A percentile compares a stretch with the other conserved stretches of the same genome.
These are phyloP conservation scores for Puccinia polysora DNA, from an alignment of 1,284 basidiomycete species.

Conservation along the genomic window DNA sequence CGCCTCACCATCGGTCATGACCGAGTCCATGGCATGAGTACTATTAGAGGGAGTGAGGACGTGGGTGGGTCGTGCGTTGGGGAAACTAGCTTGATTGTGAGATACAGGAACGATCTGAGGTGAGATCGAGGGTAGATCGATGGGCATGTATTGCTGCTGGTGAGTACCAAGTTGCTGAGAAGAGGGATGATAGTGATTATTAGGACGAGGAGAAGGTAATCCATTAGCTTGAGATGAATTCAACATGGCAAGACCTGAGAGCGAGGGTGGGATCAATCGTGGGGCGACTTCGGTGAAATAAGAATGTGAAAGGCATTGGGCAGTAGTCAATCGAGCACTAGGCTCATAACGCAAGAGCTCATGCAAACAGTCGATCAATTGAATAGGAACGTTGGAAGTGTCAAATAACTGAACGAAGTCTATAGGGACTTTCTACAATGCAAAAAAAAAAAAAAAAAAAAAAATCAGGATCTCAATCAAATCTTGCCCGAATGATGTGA, in stretches of 20 bases:
- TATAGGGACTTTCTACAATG: constrained; percentile 65
- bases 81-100: constrained; percentile 45
- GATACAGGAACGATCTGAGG: constrained; percentile 49
- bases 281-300: constrained; percentile 70
- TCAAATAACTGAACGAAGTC: constrained; percentile 75
- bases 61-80: constrained; percentile 41
- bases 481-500: background rate
- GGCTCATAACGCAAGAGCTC: constrained; percentile 92
- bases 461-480: background rate
- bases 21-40: constrained; percentile 41
- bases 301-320: constrained; percentile 77
- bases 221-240: constrained; percentile 54
- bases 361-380: constrained; percentile 83
- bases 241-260: constrained; percentile 45
- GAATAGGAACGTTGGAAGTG: constrained; percentile 64
- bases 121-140: constrained; percentile 45
- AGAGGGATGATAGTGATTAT: constrained; percentile 40
- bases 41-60: constrained; percentile 39
- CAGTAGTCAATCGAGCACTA: constrained; percentile 72
- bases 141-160: constrained; percentile 45
- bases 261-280: constrained; percentile 50
- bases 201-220: constrained; percentile 35
- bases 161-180: constrained; percentile 47
- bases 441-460: background rate
- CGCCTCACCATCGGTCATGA: constrained; percentile 56